Percentiles rank a stretch among this genome's conserved stretches.
Evolutionary conservation across 202 grass and related monocot genomes (phyloP).

Genomic region (Cymbopogon flexuosus): DNA sequence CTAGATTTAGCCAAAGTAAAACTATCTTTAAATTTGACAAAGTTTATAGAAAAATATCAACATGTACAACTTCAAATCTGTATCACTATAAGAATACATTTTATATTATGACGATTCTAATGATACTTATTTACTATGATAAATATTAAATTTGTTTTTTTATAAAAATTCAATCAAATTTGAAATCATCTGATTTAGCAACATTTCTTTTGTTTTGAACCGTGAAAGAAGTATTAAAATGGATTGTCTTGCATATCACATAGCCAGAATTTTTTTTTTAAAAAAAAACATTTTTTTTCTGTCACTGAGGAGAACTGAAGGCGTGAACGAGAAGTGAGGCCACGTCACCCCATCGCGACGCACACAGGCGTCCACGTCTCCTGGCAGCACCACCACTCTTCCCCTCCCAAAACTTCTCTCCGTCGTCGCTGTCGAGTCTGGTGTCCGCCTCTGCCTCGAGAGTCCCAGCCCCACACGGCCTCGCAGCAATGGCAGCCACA

Average conservation of each 20-base stretch:
- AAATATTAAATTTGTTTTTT: no score
- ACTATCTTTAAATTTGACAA: neutral
- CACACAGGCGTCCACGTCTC: slow-evolving; percentile 14
- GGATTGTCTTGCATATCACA: neutral
- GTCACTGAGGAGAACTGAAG: neutral
- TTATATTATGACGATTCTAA: no score
- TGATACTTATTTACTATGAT: no score
- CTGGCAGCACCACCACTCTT: neutral
- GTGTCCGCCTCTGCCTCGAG: neutral
- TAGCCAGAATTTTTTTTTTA: no score
- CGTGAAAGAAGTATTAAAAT: neutral
- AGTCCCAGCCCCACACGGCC: neutral
- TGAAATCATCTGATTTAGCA: neutral
- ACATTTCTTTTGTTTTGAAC: neutral
- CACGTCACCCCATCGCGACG: slow-evolving; percentile 11
- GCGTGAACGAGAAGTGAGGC: neutral
- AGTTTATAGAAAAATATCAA: neutral
- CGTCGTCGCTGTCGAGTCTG: neutral
- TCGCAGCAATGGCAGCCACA: slow-evolving; percentile 2
- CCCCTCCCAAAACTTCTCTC: neutral
- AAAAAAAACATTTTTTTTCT: neutral
- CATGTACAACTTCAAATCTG: neutral
- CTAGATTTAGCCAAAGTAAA: no score
- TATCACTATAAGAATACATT: no score
- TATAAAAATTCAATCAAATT: neutral